Percentiles rank a stretch among this genome's conserved stretches.
These are phyloP conservation scores for Cryptosporidium tyzzeri DNA, from an alignment of 169 alveolate species.

Conservation along the genomic window DNA sequence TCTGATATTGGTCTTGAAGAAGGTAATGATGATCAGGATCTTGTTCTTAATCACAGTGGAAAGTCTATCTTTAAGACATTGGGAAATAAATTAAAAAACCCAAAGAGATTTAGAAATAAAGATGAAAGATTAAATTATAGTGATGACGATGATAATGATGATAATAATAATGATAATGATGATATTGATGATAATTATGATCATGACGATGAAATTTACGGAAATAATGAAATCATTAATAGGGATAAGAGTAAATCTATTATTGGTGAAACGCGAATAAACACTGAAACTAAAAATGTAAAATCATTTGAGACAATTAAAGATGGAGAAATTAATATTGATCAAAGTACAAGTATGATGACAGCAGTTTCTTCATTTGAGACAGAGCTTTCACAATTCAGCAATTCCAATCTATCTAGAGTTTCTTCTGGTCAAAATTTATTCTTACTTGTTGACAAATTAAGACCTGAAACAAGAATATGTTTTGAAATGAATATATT, in stretches of 20 bases:
- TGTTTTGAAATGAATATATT: conserved; percentile 34
- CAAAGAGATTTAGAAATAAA: not conserved
- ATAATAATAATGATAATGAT: too few species aligned
- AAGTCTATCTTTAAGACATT: conserved; percentile 24
- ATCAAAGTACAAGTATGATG: not conserved
- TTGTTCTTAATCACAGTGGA: not conserved
- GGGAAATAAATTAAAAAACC: conserved; percentile 8
- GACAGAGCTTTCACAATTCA: conserved; percentile 44
- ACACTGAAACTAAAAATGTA: not conserved
- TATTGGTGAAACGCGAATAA: not conserved
- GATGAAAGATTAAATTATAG: not conserved
- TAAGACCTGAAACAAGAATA: conserved; percentile 22
- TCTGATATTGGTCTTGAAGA: not conserved
- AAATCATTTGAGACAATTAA: not conserved
- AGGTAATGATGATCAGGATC: not conserved
- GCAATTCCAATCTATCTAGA: conserved; percentile 36
- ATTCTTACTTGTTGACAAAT: not conserved
- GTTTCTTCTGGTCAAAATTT: conserved; percentile 36
- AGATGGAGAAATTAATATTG: not conserved
- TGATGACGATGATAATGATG: not conserved
- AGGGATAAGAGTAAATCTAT: not conserved
- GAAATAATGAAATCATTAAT: not conserved
- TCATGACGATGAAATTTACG: not conserved
- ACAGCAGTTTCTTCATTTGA: conserved; percentile 29
- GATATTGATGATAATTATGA: not conserved